Percentiles rank a stretch among this genome's conserved stretches.
These are phyloP conservation scores for Beauveria bassiana DNA, from an alignment of 2,329 filamentous ascomycete genomes.

Conservation along the genomic window DNA sequence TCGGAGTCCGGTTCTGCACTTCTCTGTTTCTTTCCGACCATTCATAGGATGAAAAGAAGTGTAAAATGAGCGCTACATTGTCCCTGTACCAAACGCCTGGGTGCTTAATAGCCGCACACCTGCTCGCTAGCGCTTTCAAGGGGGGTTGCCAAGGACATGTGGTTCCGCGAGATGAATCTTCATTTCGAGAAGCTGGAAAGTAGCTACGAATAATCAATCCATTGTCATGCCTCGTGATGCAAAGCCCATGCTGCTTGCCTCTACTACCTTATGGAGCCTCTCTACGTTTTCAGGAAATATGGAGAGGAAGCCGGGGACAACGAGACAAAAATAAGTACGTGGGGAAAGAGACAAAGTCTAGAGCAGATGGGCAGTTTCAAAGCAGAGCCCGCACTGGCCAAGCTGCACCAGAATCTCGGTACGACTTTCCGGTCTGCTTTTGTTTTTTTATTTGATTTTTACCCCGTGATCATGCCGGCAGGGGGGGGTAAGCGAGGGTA, in stretches of 20 bases:
- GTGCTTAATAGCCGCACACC: background rate
- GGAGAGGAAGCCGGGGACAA: background rate
- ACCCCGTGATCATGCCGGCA: background rate
- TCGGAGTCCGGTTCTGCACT: too few species aligned
- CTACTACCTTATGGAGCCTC: background rate
- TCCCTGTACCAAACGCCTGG: background rate
- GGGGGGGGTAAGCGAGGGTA: background rate
- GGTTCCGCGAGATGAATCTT: background rate
- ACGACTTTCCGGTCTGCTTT: background rate
- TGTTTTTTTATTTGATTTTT: too few species aligned
- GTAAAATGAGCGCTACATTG: too few species aligned
- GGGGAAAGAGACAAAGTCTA: background rate
- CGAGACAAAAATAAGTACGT: background rate
- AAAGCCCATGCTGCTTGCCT: background rate
- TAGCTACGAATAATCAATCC: background rate
- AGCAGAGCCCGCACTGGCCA: background rate
- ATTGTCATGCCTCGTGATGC: conserved; percentile 1
- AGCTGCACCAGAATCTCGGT: background rate
- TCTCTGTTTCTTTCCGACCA: too few species aligned
- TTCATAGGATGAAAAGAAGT: background rate
- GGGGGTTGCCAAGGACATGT: background rate
- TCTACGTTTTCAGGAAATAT: background rate
- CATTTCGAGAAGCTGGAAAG: background rate
- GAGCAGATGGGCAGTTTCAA: background rate
- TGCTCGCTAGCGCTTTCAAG: background rate